These are phyloP conservation scores for Thyridium curvatum DNA, from an alignment of 2,329 filamentous ascomycete genomes.

Conservation along the genomic window DNA sequence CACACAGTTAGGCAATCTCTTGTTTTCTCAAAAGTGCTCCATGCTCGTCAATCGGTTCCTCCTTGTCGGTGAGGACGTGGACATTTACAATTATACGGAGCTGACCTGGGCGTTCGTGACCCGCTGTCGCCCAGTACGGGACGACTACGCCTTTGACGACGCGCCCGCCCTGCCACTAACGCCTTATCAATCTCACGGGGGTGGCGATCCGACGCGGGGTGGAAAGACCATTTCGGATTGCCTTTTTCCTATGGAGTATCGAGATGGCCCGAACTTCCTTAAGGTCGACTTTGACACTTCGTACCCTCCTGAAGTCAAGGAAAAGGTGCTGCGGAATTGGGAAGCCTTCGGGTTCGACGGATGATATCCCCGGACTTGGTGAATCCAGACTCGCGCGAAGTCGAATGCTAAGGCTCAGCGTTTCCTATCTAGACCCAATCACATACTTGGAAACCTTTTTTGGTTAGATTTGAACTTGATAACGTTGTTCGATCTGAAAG, in stretches of 20 bases:
- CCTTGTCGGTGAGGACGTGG: slow-evolving; percentile 42
- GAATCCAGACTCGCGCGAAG: too few relatives aligned
- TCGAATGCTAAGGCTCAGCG: too few relatives aligned
- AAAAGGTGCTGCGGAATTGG: too few relatives aligned
- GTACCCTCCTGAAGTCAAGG: too few relatives aligned
- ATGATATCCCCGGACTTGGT: too few relatives aligned
- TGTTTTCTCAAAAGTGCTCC: slow-evolving; percentile 34
- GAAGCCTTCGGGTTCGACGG: too few relatives aligned
- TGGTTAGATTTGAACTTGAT: too few relatives aligned
- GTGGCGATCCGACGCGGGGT: slow-evolving; percentile 19
- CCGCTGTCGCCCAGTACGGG: slow-evolving; percentile 34
- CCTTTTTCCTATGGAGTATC: slow-evolving; percentile 35
- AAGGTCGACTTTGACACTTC: too few relatives aligned
- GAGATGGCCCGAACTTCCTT: too few relatives aligned
- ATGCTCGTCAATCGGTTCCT: slow-evolving; percentile 35
- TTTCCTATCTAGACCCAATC: too few relatives aligned
- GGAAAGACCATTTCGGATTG: slow-evolving; percentile 41
- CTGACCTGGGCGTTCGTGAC: slow-evolving; percentile 43
- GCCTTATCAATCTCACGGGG: slow-evolving; percentile 39
- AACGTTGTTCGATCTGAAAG: too few relatives aligned
- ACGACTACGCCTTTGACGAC: slow-evolving; percentile 38
- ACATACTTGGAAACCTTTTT: too few relatives aligned
- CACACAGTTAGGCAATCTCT: slow-evolving; percentile 31
- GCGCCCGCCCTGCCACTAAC: slow-evolving; percentile 34
- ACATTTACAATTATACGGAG: slow-evolving; percentile 36